phyloP scores from a whole-genome alignment of 116 monocot species.

The Zostera marina region DNA sequence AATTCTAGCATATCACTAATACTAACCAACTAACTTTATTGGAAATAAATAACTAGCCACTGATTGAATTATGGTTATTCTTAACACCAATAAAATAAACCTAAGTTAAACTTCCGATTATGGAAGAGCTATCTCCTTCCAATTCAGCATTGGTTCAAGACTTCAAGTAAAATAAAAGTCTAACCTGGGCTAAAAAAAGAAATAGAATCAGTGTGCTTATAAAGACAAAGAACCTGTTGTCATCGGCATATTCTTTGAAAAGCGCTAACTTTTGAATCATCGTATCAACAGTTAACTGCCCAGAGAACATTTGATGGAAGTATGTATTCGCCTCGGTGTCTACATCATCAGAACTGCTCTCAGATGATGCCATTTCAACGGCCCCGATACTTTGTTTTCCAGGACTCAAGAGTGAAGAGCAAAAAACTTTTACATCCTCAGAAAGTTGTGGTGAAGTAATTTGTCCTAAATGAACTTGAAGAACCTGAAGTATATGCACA shows the following conservation, averaged over 20 bases:
- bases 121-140: too few relatives aligned
- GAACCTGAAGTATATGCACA: constrained; percentile 34
- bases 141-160: too few relatives aligned
- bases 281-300: constrained; percentile 48
- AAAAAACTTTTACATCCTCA: constrained; percentile 59
- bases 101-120: too few relatives aligned
- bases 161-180: too few relatives aligned
- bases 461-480: constrained; percentile 45
- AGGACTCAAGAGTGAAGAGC: constrained; percentile 7
- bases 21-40: too few relatives aligned
- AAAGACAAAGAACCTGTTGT: constrained; percentile 21
- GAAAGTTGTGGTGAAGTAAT: constrained; percentile 23
- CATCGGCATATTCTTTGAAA: constrained; percentile 85
- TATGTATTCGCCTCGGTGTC: constrained; percentile 78
- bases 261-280: constrained; percentile 86
- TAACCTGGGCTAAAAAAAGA: neutral
- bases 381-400: constrained; percentile 14
- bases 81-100: too few relatives aligned
- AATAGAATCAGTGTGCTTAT: neutral
- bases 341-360: constrained; percentile 28
- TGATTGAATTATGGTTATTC: too few relatives aligned
- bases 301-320: constrained; percentile 96
- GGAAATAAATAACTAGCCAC: too few relatives aligned
- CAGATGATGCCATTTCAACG: constrained; percentile 18
- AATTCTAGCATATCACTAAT: too few relatives aligned